Evolutionary conservation across 2,329 filamentous ascomycete genomes (phyloP).

Genomic region (Fusarium sambucinum): DNA sequence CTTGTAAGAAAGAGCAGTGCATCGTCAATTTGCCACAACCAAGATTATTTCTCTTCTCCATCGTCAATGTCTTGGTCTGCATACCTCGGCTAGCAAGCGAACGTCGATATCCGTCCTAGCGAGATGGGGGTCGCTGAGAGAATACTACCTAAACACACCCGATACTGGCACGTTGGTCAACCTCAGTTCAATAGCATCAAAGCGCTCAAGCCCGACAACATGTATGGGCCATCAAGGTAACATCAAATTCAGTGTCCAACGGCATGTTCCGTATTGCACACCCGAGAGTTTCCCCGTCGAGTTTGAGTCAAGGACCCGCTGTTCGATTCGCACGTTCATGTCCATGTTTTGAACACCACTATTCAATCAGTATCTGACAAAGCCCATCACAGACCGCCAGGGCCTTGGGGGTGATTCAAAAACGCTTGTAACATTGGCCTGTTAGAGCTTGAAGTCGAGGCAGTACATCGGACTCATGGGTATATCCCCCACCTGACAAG

Average conservation of each 20-base stretch:
- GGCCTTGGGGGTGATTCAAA: too few relatives aligned
- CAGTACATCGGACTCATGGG: neutral
- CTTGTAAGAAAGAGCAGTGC: neutral
- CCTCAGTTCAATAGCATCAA: conserved; percentile 1
- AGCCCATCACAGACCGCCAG: neutral
- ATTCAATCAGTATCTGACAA: neutral
- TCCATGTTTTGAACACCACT: neutral
- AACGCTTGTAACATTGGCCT: neutral
- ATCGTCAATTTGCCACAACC: neutral
- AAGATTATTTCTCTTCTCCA: neutral
- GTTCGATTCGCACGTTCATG: neutral
- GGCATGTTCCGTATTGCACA: neutral
- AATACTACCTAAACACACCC: neutral
- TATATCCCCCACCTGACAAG: neutral
- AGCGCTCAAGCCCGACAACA: neutral
- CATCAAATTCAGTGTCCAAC: neutral
- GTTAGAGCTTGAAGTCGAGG: neutral
- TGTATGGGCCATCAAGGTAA: neutral
- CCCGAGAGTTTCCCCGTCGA: neutral
- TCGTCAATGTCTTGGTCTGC: conserved; percentile 13
- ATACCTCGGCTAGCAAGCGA: conserved; percentile 10
- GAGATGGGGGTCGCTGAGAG: neutral
- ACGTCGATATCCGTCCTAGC: neutral
- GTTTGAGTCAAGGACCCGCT: neutral
- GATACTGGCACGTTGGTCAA: neutral